Conservation (phyloP, 2,329 filamentous ascomycete species). For the Penicillium sp. region DNA sequence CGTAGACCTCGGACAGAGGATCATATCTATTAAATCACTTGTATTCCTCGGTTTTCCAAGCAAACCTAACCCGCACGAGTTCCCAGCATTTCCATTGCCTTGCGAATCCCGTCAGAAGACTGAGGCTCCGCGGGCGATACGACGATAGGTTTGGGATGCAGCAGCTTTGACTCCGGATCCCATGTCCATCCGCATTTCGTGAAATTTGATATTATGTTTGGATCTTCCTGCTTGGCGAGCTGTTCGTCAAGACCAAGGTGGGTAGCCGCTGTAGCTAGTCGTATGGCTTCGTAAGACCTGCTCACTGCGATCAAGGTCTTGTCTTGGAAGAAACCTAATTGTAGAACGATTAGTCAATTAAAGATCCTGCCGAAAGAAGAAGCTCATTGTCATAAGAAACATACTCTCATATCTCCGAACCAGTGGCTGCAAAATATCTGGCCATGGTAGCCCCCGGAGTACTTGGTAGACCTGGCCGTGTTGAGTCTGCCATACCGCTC, state of each 20-base stretch:
- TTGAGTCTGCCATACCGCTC: constrained; percentile 40
- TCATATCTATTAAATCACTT: constrained; percentile 11
- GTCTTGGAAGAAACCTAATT: constrained; percentile 38
- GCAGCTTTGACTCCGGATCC: constrained; percentile 34
- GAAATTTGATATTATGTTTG: constrained; percentile 32
- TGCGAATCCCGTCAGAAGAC: constrained; percentile 30
- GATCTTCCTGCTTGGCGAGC: constrained; percentile 27
- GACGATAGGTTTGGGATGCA: constrained; percentile 34
- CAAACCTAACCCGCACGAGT: constrained; percentile 26
- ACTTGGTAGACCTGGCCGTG: constrained; percentile 37
- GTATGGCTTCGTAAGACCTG: constrained; percentile 41
- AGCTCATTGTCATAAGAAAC: not conserved
- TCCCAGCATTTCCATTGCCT: constrained; percentile 35
- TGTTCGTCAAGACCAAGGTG: constrained; percentile 38
- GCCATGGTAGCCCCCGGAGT: constrained; percentile 36
- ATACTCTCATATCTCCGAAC: constrained; percentile 39
- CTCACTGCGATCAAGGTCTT: constrained; percentile 40
- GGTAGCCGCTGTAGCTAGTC: constrained; percentile 34
- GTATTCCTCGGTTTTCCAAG: not conserved
- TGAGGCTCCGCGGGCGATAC: constrained; percentile 11
- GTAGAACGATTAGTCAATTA: not conserved
- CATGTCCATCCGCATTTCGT: constrained; percentile 40
- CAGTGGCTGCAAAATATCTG: constrained; percentile 30
- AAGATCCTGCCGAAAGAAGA: not conserved
- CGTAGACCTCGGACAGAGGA: not conserved